Base-by-base conservation (phyloP, 352 stramenopile species). In the Phytophthora cactorum region DNA sequence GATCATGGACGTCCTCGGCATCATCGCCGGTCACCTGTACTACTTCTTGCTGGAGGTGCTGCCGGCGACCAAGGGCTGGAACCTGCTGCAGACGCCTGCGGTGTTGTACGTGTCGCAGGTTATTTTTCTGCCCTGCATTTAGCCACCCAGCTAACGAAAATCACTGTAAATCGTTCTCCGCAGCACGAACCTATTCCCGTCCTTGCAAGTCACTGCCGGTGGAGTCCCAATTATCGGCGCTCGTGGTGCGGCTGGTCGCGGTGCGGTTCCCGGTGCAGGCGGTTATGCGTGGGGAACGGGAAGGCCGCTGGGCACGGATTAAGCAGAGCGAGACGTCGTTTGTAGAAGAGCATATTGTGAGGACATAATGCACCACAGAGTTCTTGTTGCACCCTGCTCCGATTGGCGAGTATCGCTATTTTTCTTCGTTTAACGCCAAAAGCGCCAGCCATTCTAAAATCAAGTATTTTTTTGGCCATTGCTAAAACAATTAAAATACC, bases 31-130 rank as follows among this genome's bases (percentile, higher is more conserved):
- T 17, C 90, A 97, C 73, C 59, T 96, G 39, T 97, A 96, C 81
- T 97, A 97, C 75, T 97, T 96, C 51, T 50, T 96, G 51, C 71
- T 96, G 47, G 90, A 97, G 69, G 87, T 96, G 56, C 75, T 96
- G 32, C 90, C 90, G 14, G 77, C 83, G 45, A 94, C 86, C 31
- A 95, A 96, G 69, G 87, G 88, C 27, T 94, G 86, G 86, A 92
- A 85, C 54, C 57, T 95, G 45, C 66, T 96, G 65, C 82, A 95
- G 67, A 96, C 89, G 12, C 89, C 89, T 5, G 67, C 77, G 36
- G 72, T 95, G 56, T 93, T 96, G 89, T 96, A 86, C 63, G 83
- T 56, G 38, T 84, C 27, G 10, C 32, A 27, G 34, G 11, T 29
- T 53, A 34, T 22, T 52, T 44, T 17, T 55, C 12, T 15, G 27